Evolutionary conservation across 2,329 filamentous ascomycete genomes (phyloP), one percentile per base, ranked within the genome.

Genomic region (Fusarium longipes): DNA sequence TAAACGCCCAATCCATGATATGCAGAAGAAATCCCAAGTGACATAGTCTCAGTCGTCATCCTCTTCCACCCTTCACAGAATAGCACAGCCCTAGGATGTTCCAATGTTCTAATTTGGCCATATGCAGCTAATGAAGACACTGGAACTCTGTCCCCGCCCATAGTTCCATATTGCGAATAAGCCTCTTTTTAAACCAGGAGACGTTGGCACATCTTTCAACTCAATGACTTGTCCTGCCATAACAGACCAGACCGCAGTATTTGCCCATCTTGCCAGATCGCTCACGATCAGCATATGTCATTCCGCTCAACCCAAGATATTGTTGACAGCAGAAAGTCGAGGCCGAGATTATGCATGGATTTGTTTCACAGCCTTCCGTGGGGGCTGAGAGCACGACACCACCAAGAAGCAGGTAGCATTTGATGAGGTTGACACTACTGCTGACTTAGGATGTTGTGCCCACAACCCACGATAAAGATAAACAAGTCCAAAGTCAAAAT

Each of bases 81-180:
- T 6, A 43, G 14, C 59, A 65, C 50, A 68, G 65, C 54, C 64
- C 59, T 56, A 33, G 29, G 11, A 24, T 36, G 38, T n/a, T 15
- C n/a, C 27, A 25, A 22, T 35, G 33, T 36, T n/a, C 24, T 18
- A 33, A 11, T 33, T 32, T 44, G 36, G 11, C 36, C 17, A 14
- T 44, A 39, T 38, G 22, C 35, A 27, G 18, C 25, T 18, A 40
- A 35, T n/a, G 27, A 27, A 29, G n/a, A 36, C 18, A 18, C 32
- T 39, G 52, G 48, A 17, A 42, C 40, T 44, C 54, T 24, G 48
- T 43, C 20, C 40, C 36, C 35, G 36, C 57, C 36, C 49, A 47
- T 30, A 32, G 17, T 43, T 22, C 27, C 15, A 42, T 24, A 14
- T 29, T 18, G 7, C 40, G 20, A 24, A 42, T 20, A 25, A 18